phyloP scores from a whole-genome alignment of 108 stramenopile genomes.

The Mediolabrus comicus region DNA sequence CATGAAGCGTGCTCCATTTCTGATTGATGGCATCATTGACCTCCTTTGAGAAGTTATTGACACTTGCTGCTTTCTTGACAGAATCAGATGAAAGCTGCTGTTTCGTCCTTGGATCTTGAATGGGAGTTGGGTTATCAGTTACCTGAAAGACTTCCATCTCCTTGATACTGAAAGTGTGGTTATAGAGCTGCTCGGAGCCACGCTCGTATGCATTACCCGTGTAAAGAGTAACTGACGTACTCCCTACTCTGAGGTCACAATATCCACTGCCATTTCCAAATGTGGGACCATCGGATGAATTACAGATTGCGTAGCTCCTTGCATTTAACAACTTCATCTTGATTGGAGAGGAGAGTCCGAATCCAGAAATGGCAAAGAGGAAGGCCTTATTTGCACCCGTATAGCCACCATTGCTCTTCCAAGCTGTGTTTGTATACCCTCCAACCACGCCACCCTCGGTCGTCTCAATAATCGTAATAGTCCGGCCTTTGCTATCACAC shows the following conservation, averaged over 20 bases:
- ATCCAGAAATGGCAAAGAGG: constrained; percentile 14
- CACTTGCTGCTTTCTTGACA: background rate
- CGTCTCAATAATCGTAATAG: constrained; percentile 12
- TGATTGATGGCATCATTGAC: constrained; percentile 27
- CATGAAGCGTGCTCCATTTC: background rate
- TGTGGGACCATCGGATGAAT: background rate
- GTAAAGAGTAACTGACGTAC: background rate
- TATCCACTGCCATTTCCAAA: constrained; percentile 2
- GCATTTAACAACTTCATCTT: constrained; percentile 16
- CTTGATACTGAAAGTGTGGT: background rate
- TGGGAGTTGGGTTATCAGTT: background rate
- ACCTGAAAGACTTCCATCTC: constrained; percentile 26
- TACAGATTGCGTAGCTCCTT: background rate
- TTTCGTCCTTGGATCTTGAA: background rate
- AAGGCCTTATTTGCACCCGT: constrained; percentile 14
- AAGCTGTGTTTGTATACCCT: constrained; percentile 4
- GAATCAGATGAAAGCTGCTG: background rate
- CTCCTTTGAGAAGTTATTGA: constrained; percentile 4
- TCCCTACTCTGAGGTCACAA: background rate
- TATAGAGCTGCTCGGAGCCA: background rate
- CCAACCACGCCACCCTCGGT: background rate
- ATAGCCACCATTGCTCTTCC: background rate
- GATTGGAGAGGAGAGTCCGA: background rate
- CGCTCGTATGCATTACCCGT: background rate
- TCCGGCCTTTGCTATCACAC: constrained; percentile 14